These are phyloP conservation scores for Larix kaempferi DNA, from an alignment of 75 land plant genomes.

Conservation along the genomic window DNA sequence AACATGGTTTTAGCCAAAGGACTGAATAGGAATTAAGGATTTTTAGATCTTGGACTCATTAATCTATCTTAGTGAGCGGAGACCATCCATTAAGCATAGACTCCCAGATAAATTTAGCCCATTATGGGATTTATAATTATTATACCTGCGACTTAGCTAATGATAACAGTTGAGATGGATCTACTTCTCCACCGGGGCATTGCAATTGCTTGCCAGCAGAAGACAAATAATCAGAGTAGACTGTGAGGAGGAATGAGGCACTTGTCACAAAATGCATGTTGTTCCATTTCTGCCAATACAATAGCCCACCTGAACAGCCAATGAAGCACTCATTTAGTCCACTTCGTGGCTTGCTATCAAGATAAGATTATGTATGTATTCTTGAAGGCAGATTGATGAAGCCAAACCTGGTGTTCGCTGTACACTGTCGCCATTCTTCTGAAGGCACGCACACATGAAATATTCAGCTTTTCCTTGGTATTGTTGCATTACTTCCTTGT, in stretches of 20 bases:
- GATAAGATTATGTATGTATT: slow-evolving; percentile 64
- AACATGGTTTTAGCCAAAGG: slow-evolving; percentile 30
- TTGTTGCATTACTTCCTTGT: slow-evolving; percentile 21
- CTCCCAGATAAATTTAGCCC: background rate
- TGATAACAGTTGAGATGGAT: slow-evolving; percentile 18
- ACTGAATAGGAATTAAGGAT: slow-evolving; percentile 27
- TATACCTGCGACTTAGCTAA: slow-evolving; percentile 39
- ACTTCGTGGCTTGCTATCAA: slow-evolving; percentile 29
- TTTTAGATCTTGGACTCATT: slow-evolving; percentile 37
- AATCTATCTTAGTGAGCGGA: slow-evolving; percentile 6
- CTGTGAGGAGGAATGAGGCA: slow-evolving; percentile 38
- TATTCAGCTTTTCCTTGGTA: slow-evolving; percentile 37
- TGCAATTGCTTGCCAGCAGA: slow-evolving; percentile 21
- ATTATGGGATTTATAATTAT: slow-evolving; percentile 29
- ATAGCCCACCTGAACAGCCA: slow-evolving; percentile 52
- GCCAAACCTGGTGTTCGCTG: slow-evolving; percentile 17
- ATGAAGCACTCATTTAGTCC: slow-evolving; percentile 29
- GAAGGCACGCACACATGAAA: slow-evolving; percentile 37
- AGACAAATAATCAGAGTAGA: slow-evolving; percentile 31
- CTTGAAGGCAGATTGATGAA: slow-evolving; percentile 57
- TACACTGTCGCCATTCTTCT: slow-evolving; percentile 32
- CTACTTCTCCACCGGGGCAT: slow-evolving; percentile 18
- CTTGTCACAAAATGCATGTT: slow-evolving; percentile 54
- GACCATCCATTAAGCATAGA: slow-evolving; percentile 9
- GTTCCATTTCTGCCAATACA: slow-evolving; percentile 36